These are phyloP conservation scores for Candida vartiovaarae DNA, from an alignment of 805 yeast species.

Conservation along the genomic window DNA sequence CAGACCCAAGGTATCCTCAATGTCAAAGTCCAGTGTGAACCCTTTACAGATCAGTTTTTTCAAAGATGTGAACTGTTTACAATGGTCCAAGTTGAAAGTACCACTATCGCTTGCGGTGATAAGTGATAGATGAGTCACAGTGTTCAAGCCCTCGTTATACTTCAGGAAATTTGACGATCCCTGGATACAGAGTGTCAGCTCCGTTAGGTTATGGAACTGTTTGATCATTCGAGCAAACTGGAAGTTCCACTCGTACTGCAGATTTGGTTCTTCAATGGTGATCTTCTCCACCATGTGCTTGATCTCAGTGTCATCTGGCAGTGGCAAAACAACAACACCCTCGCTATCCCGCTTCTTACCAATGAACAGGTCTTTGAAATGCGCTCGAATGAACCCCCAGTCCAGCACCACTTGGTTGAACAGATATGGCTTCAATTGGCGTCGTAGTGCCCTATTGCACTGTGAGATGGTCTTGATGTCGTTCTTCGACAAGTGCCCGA, in stretches of 20 bases:
- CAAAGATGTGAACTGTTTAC: conserved; percentile 30
- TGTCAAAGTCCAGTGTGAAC: conserved; percentile 38
- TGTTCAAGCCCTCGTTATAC: conserved; percentile 19
- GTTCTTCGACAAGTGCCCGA: conserved; percentile 10
- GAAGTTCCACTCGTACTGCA: conserved; percentile 30
- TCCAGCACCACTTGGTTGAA: conserved; percentile 8
- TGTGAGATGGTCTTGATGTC: conserved; percentile 13
- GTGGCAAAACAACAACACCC: background rate
- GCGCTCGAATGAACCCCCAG: conserved; percentile 13
- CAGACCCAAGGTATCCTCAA: conserved; percentile 17
- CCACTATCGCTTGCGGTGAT: conserved; percentile 18
- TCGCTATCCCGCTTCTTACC: conserved; percentile 3
- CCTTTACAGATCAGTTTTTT: conserved; percentile 29
- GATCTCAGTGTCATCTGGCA: background rate
- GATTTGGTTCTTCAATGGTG: conserved; percentile 22
- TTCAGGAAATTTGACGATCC: conserved; percentile 30
- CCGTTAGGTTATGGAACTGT: conserved; percentile 16
- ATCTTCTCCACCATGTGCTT: conserved; percentile 20
- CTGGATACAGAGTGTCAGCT: conserved; percentile 20
- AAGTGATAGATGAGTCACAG: conserved; percentile 15
- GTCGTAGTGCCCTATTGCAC: conserved; percentile 4
- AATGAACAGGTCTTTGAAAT: conserved; percentile 3
- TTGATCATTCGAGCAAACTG: conserved; percentile 23
- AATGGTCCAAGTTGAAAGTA: conserved; percentile 37
- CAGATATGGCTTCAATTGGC: conserved; percentile 16